phyloP scores from a whole-genome alignment of 768 basidiomycete species.

The Lactarius quietus region DNA sequence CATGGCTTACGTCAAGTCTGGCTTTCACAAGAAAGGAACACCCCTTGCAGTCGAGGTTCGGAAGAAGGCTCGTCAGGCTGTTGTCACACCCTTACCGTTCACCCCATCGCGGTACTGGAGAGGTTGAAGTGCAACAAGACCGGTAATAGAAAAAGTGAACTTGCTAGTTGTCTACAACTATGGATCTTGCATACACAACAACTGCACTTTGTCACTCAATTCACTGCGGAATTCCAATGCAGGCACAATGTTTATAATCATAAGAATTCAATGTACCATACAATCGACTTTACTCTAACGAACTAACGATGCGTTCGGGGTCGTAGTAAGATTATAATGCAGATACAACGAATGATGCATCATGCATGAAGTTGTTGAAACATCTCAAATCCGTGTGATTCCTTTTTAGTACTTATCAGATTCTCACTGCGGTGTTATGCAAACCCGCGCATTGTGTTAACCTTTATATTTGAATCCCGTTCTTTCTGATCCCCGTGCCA shows the following conservation, averaged over 20 bases:
- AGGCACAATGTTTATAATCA: not conserved
- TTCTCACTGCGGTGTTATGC: too few species aligned
- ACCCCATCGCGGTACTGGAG: slow-evolving; percentile 78
- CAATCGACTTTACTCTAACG: too few species aligned
- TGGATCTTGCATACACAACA: not conserved
- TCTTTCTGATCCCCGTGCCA: too few species aligned
- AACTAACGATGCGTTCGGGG: too few species aligned
- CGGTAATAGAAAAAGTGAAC: not conserved
- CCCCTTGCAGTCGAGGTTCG: slow-evolving; percentile 82
- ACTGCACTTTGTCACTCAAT: not conserved
- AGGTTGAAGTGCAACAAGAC: slow-evolving; percentile 35
- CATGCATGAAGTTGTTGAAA: too few species aligned
- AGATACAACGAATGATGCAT: too few species aligned
- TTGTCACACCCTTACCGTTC: slow-evolving; percentile 85
- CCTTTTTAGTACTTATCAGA: too few species aligned
- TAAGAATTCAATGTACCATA: not conserved
- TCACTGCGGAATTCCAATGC: not conserved
- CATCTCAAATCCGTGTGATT: too few species aligned
- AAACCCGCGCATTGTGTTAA: too few species aligned
- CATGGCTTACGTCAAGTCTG: slow-evolving; percentile 85
- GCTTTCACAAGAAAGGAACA: slow-evolving; percentile 89
- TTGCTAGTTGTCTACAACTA: not conserved
- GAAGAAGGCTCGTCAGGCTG: slow-evolving; percentile 69
- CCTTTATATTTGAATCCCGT: too few species aligned
- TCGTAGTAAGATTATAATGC: too few species aligned